Evolutionary conservation across 140 eudicot genomes (phyloP).

Genomic region (Cichorium intybus): DNA sequence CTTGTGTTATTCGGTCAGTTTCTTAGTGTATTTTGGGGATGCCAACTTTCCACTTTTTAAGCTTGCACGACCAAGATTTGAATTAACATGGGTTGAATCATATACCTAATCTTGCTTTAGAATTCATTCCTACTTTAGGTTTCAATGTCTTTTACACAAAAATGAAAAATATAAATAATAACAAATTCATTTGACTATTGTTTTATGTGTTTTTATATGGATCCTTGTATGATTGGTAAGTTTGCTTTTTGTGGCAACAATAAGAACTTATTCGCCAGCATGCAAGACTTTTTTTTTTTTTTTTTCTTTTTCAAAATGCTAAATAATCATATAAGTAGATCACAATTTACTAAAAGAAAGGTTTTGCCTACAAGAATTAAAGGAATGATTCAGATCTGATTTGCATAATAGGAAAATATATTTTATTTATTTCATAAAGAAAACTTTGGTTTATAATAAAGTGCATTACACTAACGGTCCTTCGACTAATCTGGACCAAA

Average conservation of each 20-base stretch:
- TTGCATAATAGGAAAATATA: too few species aligned
- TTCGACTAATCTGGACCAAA: too few species aligned
- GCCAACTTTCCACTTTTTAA: constrained; percentile 20
- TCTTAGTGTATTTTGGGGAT: constrained; percentile 12
- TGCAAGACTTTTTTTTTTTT: not conserved
- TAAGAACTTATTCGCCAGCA: not conserved
- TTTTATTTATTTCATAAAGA: too few species aligned
- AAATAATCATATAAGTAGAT: too few species aligned
- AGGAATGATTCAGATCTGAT: too few species aligned
- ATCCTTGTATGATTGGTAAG: not conserved
- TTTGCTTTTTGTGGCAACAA: not conserved
- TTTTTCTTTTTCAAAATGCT: not conserved
- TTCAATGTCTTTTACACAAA: not conserved
- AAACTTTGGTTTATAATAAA: too few species aligned
- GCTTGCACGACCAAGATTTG: constrained; percentile 8
- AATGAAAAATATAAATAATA: not conserved
- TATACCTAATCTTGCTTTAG: constrained; percentile 22
- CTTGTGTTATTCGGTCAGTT: constrained; percentile 13
- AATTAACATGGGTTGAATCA: constrained; percentile 24
- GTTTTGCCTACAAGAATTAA: too few species aligned
- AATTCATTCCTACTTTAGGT: constrained; percentile 26
- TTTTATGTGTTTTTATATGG: not conserved
- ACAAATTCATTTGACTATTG: not conserved
- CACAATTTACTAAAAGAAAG: too few species aligned
- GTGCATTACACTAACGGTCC: too few species aligned